Conservation (phyloP, 805 yeast genomes). For the Cyberlindnera euphorbiiphila region DNA sequence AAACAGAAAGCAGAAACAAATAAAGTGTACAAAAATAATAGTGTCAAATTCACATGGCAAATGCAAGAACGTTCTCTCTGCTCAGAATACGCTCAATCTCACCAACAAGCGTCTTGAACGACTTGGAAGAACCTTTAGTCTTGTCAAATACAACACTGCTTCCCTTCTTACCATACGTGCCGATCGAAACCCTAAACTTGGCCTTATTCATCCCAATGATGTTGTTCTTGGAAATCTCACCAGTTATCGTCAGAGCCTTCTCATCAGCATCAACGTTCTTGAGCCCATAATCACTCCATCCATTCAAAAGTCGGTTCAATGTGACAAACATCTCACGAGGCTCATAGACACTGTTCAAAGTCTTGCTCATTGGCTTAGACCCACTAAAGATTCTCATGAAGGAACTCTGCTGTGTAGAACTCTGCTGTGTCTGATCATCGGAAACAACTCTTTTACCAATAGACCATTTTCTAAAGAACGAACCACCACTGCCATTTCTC, state of each 20-base stretch:
- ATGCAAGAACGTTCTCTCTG: conserved; percentile 57
- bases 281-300: conserved; percentile 72
- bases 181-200: conserved; percentile 53
- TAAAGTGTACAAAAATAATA: not conserved
- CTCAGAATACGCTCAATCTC: conserved; percentile 64
- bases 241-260: conserved; percentile 45
- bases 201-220: conserved; percentile 61
- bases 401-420: conserved; percentile 19
- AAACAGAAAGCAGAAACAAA: not conserved
- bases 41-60: conserved; percentile 14
- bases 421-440: conserved; percentile 11
- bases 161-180: conserved; percentile 38
- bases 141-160: conserved; percentile 58
- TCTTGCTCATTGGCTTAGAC: conserved; percentile 19
- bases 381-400: conserved; percentile 33
- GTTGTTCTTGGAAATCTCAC: conserved; percentile 58
- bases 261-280: conserved; percentile 48
- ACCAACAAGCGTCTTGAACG: conserved; percentile 53
- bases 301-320: conserved; percentile 52
- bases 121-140: conserved; percentile 60
- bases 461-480: conserved; percentile 29
- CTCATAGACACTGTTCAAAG: conserved; percentile 31
- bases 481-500: conserved; percentile 21
- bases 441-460: conserved; percentile 22
- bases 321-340: conserved; percentile 61